Evolutionary conservation across 2,329 filamentous ascomycete genomes (phyloP), one percentile per base, ranked within the genome.

Genomic region (Cyphellophora attinorum): DNA sequence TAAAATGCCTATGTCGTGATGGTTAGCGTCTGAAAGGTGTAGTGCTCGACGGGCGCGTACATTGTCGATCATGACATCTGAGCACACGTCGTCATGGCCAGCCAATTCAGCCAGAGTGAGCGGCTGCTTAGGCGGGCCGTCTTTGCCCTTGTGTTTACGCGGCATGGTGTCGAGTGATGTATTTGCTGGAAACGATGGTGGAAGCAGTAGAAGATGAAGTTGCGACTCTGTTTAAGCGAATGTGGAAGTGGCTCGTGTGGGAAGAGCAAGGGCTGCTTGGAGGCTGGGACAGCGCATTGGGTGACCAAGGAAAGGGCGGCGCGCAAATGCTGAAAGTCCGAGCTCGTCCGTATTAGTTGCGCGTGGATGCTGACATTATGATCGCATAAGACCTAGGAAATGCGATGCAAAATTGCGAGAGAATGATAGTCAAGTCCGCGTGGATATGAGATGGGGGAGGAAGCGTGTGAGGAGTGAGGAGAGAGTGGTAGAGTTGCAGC

Each of bases 21-120:
- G 11, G 21, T 8, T 25, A 8, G 21, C 21, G 21, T 8, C 21
- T 29, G 38, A 30, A 30, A 11, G 17, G 5, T 6, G 10, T 19
- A 28, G 32, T 18, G 35, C 27, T 23, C 27, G 29, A 31, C 37
- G 27, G 35, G 40, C 27, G 72, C 82, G 62, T 72, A 95, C 89
- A 64, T 89, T 85, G 61, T 98, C 91, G 41, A 98, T 79, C 34
- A 98, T 76, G 48, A 85, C 83, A 71, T 98, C 91, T 5, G 91
- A 98, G 43, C 93, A 69, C 46, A 96, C 79, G 60, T 98, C 91
- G 63, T 98, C 91, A 65, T 96, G 96, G 32, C 81, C 81, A 19
- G 86, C 81, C 51, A 98, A 67, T 67, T 93, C 88, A 41, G 80
- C 78, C 49, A 96, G 69, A 5, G 86, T 94, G 50, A 98, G 70